Evolutionary conservation across 192 early-diverging fungal genomes (phyloP).

Genomic region (Mortierella hygrophila): DNA sequence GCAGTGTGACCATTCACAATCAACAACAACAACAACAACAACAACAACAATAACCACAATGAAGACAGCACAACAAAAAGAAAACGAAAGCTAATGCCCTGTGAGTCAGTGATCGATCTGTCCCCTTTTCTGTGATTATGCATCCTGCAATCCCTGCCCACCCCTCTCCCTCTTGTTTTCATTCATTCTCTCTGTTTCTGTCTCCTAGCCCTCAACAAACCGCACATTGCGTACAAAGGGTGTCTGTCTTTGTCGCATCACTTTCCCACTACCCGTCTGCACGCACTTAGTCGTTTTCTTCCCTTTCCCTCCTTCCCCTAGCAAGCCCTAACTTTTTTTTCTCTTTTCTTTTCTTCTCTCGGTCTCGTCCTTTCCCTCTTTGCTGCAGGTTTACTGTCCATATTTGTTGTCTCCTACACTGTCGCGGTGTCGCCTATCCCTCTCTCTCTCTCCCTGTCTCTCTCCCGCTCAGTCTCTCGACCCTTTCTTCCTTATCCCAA

Average conservation of each 20-base stretch:
- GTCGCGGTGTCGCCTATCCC: background rate
- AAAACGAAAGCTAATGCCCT: background rate
- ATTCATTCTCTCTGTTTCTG: background rate
- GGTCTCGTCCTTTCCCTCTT: background rate
- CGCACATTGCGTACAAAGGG: background rate
- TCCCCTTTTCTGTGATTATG: constrained; percentile 7
- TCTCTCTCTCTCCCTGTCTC: background rate
- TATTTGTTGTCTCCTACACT: background rate
- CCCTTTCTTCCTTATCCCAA: background rate
- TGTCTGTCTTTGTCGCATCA: background rate
- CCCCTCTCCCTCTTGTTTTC: background rate
- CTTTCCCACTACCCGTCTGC: background rate
- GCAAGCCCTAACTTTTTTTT: background rate
- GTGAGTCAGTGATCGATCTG: background rate
- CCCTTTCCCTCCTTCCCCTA: background rate
- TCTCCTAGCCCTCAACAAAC: background rate
- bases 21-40: background rate
- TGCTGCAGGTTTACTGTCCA: constrained; percentile 3
- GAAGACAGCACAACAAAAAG: background rate
- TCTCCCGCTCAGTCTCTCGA: background rate
- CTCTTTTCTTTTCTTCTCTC: background rate
- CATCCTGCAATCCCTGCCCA: background rate
- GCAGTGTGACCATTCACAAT: background rate
- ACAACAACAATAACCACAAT: background rate
- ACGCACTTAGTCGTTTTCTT: background rate